A percentile compares a stretch with the other conserved stretches of the same genome.
Evolutionary conservation across 192 early-diverging fungal species (phyloP).

Genomic region (Paraglomus brasilianum): DNA sequence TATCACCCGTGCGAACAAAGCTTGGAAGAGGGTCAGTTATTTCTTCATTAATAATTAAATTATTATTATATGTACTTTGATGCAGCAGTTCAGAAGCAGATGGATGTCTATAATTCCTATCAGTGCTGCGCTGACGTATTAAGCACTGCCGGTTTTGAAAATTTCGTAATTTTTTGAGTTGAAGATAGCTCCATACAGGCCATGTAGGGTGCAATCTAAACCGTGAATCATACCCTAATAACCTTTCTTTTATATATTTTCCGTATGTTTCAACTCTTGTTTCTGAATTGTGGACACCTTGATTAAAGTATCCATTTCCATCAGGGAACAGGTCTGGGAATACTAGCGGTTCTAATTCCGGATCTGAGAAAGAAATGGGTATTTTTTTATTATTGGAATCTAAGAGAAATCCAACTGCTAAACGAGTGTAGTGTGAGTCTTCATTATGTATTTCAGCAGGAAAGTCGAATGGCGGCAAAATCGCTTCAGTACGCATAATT

Average conservation of each 20-base stretch:
- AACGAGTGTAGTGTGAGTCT: not conserved
- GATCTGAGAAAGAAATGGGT: not conserved
- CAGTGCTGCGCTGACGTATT: not conserved
- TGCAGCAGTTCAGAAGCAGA: not conserved
- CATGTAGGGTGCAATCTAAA: conserved; percentile 3
- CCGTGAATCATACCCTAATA: not conserved
- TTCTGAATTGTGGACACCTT: not conserved
- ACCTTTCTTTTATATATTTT: not conserved
- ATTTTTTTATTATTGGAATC: not conserved
- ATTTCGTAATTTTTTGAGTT: conserved; percentile 23
- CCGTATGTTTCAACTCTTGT: not conserved
- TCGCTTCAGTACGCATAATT: not conserved
- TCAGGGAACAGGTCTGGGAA: conserved; percentile 10
- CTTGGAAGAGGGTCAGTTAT: not conserved
- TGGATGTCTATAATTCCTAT: not conserved
- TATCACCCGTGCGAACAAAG: conserved; percentile 12
- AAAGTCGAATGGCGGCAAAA: not conserved
- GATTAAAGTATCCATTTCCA: not conserved
- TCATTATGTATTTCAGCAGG: conserved; percentile 16
- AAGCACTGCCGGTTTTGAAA: not conserved
- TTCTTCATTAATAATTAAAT: not conserved
- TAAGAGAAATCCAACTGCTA: conserved; percentile 4
- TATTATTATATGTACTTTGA: not conserved
- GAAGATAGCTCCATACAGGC: not conserved
- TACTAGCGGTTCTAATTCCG: conserved; percentile 5